Evolutionary conservation across 495 filamentous ascomycete genomes (phyloP), one percentile per base, ranked within the genome.

Genomic region (Penicillium bovifimosum): DNA sequence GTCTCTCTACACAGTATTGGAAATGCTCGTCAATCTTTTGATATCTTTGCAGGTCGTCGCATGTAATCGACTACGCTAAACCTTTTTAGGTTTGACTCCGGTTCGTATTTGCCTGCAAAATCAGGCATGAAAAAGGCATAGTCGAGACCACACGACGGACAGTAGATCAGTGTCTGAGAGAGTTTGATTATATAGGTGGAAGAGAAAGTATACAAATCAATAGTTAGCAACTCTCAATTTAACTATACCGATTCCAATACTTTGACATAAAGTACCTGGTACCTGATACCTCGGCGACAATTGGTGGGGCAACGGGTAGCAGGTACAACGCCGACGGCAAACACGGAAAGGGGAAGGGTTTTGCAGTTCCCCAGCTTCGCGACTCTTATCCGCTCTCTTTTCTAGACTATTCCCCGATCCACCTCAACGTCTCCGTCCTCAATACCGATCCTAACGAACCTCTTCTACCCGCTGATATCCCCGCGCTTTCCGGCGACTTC

Each of bases 341-440:
- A 32, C 3, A 50, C 36, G 47, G 36, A 50, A 41, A 50, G 47
- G 47, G 38, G 38, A 50, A 41, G 17, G 47, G 5, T 35, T 47
- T 47, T 47, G 44, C 44, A 34, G 29, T 46, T 34, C 29, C 17
- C 43, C 32, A 27, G 33, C 28, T 26, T 47, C 31, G 16, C 18
- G 13, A 29, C 6, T 27, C 41, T 28, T 43, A 29, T 43, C 41
- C 41, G 26, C 41, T 5, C 26, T 47, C 45, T 36, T 10, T 20
- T 35, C 29, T 9, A 17, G n/a, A 29, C 26, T 16, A 8, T 8
- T 36, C 13, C 6, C n/a, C 31, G 35, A 16, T 14, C 11, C 18
- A 47, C 18, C 13, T 9, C 32, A n/a, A 27, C 45, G 11, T 3
- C n/a, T 47, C 18, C 6, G 16, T 16, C 16, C 1, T 4, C 11